Percentiles rank a stretch among this genome's conserved stretches.
phyloP scores from a whole-genome alignment of 192 early-diverging fungal species.

The Backusella morwellensis region DNA sequence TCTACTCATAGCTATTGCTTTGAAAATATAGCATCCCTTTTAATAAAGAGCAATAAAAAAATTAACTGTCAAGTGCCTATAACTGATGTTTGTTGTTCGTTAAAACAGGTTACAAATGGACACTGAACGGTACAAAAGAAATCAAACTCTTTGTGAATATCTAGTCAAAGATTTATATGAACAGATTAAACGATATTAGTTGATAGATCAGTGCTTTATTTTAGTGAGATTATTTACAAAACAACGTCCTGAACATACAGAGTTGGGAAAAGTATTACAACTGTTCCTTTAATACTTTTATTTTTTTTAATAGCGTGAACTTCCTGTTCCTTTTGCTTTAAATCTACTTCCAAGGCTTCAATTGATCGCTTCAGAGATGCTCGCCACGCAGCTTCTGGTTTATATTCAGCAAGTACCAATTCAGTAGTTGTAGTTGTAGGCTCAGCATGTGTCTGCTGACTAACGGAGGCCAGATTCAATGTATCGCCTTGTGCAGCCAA shows the following conservation, averaged over 20 bases:
- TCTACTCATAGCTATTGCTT: no score
- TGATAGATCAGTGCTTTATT: conserved; percentile 8
- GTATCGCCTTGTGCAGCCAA: not conserved
- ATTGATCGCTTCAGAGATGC: not conserved
- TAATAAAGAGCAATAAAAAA: no score
- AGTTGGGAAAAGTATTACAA: conserved; percentile 10
- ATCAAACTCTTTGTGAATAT: not conserved
- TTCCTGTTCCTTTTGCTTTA: conserved; percentile 8
- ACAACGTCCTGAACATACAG: not conserved
- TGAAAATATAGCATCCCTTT: no score
- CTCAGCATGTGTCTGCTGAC: conserved; percentile 3
- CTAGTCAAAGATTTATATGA: conserved; percentile 11
- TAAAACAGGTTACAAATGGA: no score
- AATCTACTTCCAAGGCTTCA: conserved; percentile 11
- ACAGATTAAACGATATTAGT: conserved; percentile 9
- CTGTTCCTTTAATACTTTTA: conserved; percentile 13
- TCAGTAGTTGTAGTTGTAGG: not conserved
- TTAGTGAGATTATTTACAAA: conserved; percentile 10
- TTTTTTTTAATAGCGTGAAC: conserved; percentile 10
- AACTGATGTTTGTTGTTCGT: no score
- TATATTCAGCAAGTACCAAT: not conserved
- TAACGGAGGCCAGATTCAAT: not conserved
- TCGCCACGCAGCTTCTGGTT: not conserved
- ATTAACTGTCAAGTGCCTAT: no score
- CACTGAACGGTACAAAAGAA: no score